Percentiles rank a stretch among this genome's conserved stretches.
phyloP scores from a whole-genome alignment of 768 basidiomycete species.

The Cystofilobasidium ferigula region DNA sequence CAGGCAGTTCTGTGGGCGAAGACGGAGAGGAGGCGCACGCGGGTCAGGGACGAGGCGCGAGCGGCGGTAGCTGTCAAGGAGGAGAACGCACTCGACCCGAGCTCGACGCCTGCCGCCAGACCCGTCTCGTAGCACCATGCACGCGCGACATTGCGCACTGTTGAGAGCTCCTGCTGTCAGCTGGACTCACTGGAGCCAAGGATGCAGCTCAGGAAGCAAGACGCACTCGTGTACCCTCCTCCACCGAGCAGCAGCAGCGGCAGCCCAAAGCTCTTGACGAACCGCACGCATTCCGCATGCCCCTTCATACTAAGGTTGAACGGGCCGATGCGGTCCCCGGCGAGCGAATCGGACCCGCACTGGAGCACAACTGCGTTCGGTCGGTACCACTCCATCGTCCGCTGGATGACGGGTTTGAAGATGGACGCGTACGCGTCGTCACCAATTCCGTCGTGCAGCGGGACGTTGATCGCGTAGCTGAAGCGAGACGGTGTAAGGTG shows the following conservation, averaged over 20 bases:
- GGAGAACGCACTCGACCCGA: conserved; percentile 54
- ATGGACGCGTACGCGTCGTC: conserved; percentile 91
- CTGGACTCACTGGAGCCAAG: not conserved
- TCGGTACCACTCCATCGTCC: conserved; percentile 88
- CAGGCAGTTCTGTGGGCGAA: conserved; percentile 79
- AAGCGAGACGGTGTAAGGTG: not conserved
- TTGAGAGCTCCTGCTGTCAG: not conserved
- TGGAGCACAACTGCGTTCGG: conserved; percentile 93
- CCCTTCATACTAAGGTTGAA: conserved; percentile 95
- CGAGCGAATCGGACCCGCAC: conserved; percentile 92
- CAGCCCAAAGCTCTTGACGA: conserved; percentile 90
- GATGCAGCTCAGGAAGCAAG: not conserved
- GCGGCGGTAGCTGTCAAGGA: not conserved
- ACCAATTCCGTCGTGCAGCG: conserved; percentile 83
- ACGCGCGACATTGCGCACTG: conserved; percentile 86
- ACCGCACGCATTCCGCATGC: conserved; percentile 93
- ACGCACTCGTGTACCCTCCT: conserved; percentile 69
- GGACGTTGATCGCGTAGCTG: conserved; percentile 85
- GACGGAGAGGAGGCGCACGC: not conserved
- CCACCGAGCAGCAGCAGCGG: conserved; percentile 90
- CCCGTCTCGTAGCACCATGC: conserved; percentile 99
- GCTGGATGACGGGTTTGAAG: conserved; percentile 86
- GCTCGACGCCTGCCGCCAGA: conserved; percentile 89
- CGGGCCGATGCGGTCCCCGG: conserved; percentile 90
- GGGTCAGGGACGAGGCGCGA: not conserved